A percentile compares a stretch with the other conserved stretches of the same genome.
Conservation (phyloP, 2,329 filamentous ascomycete species). For the Scedosporium apiospermum region DNA sequence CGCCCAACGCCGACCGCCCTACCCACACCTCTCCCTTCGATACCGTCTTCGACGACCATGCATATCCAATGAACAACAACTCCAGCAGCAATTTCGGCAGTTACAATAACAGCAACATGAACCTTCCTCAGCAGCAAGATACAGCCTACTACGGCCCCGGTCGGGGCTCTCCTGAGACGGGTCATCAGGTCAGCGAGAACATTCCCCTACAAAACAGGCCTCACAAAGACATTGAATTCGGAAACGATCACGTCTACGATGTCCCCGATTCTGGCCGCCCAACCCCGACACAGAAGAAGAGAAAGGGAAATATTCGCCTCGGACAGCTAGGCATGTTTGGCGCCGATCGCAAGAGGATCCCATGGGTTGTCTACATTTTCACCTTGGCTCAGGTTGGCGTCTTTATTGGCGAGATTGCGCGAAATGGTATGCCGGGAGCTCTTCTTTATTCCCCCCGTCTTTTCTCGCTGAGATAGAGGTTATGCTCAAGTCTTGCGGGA, state of each 20-base stretch:
- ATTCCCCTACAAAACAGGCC: slow-evolving; percentile 46
- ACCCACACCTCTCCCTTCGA: slow-evolving; percentile 47
- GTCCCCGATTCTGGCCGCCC: slow-evolving; percentile 25
- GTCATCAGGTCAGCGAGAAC: slow-evolving; percentile 33
- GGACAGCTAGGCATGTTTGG: slow-evolving; percentile 53
- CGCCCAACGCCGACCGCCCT: slow-evolving; percentile 24
- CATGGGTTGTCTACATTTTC: slow-evolving; percentile 77
- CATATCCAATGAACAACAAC: slow-evolving; percentile 42
- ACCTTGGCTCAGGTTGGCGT: slow-evolving; percentile 69
- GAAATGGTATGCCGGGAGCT: slow-evolving; percentile 54
- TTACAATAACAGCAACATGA: slow-evolving; percentile 12
- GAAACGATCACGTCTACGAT: slow-evolving; percentile 55
- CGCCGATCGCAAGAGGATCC: slow-evolving; percentile 46
- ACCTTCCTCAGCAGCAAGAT: slow-evolving; percentile 27
- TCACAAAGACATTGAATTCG: slow-evolving; percentile 31
- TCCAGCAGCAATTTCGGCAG: slow-evolving; percentile 16
- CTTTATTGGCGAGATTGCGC: slow-evolving; percentile 81
- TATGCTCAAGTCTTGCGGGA: background rate
- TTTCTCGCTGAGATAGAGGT: background rate
- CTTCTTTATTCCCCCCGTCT: background rate
- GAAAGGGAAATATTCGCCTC: slow-evolving; percentile 39
- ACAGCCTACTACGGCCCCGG: slow-evolving; percentile 46
- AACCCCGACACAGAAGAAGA: slow-evolving; percentile 16
- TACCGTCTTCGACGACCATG: slow-evolving; percentile 58
- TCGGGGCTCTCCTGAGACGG: slow-evolving; percentile 24